Conservation (phyloP, 2,329 filamentous ascomycete species). For the Hortaea werneckii region DNA sequence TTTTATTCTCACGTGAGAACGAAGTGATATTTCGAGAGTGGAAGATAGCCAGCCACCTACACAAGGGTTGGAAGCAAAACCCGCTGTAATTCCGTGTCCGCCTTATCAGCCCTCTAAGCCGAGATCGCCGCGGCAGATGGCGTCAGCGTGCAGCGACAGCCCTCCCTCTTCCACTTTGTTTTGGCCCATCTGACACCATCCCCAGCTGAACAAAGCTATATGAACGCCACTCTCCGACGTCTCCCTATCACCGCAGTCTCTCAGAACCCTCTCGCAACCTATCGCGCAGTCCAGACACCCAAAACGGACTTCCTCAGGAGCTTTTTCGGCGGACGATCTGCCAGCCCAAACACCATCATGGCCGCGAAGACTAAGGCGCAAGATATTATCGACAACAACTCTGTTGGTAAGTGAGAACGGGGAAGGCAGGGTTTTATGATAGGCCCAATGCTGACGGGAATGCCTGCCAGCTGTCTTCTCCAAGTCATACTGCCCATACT, state of each 20-base stretch:
- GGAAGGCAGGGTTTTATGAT: neutral
- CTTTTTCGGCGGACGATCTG: slow-evolving; percentile 50
- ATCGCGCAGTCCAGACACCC: slow-evolving; percentile 3
- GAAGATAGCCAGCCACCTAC: no score
- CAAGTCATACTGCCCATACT: slow-evolving; percentile 96
- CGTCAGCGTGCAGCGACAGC: no score
- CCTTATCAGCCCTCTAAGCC: no score
- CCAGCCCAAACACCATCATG: slow-evolving; percentile 61
- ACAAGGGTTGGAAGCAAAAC: no score
- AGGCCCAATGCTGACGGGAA: neutral
- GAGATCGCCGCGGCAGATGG: no score
- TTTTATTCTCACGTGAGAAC: no score
- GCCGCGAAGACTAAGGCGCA: slow-evolving; percentile 76
- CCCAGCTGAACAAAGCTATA: neutral
- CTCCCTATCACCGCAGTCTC: neutral
- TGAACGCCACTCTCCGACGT: neutral
- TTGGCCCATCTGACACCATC: no score
- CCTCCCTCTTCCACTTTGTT: no score
- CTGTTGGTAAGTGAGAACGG: slow-evolving; percentile 50
- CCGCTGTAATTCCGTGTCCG: no score
- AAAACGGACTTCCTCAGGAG: slow-evolving; percentile 35
- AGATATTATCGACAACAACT: slow-evolving; percentile 77
- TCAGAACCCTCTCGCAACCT: neutral
- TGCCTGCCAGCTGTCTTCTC: slow-evolving; percentile 70
- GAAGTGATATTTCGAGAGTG: no score